Evolutionary conservation across 495 filamentous ascomycete genomes (phyloP), one percentile per base, ranked within the genome.

Genomic region (Neurospora africana): DNA sequence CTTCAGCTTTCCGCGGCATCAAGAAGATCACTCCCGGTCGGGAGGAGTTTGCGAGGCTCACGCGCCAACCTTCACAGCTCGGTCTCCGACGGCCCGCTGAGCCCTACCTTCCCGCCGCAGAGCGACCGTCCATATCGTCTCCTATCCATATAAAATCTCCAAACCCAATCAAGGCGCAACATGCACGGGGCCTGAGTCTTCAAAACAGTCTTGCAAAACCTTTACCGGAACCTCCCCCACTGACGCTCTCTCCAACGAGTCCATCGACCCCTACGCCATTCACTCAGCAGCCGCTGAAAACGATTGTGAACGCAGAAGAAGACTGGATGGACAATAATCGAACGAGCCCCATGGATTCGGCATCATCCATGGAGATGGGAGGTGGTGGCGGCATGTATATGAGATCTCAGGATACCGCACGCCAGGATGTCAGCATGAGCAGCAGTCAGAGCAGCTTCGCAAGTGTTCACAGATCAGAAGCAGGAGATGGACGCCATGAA

Each of bases 271-370:
- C 82, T 9, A 61, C 78, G 35, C 74, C 72, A 15, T 68, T 44
- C 21, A 73, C 72, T 5, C 36, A 70, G 27, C 72, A 76, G 23
- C 73, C 74, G 53, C 70, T 81, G 41, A 76, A 71, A 17, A 77
- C 78, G 11, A 77, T 83, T 44, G 21, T 79, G 53, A 80, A 82
- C 61, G 72, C 74, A 27, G 79, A 80, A 58, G 70, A 70, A 6
- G 35, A 69, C 61, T 73, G 72, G 65, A 75, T 78, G 77, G 83
- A 84, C 19, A 4, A 7, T 19, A 84, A 78, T 76, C 79, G 86
- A 70, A 83, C 85, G 30, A 87, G 83, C 76, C 89, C 86, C 0
- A 88, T 90, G 82, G 90, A 92, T 73, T 89, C 89, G 30, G 81
- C 81, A 38, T 84, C 77, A 27, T 86, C 88, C n/a, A 80, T 80